Evolutionary conservation across 768 basidiomycete species (phyloP).

Genomic region (Amanita jacksonii): DNA sequence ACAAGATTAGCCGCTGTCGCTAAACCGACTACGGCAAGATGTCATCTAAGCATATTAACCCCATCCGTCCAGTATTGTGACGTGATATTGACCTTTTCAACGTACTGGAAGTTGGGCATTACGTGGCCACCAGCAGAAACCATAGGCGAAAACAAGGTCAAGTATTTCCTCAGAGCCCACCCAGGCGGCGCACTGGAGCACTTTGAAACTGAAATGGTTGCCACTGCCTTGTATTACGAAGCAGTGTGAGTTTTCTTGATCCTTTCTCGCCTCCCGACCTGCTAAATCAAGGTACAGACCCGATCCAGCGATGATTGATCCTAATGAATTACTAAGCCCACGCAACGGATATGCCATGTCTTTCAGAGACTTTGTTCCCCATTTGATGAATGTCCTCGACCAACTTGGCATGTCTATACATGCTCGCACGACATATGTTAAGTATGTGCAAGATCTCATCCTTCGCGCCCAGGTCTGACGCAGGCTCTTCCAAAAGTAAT

Average conservation of each 20-base stretch:
- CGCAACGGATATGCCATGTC: conserved; percentile 84
- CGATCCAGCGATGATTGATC: conserved; percentile 67
- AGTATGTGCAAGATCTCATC: conserved; percentile 34
- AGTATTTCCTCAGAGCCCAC: conserved; percentile 76
- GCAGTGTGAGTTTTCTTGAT: conserved; percentile 47
- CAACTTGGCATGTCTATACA: conserved; percentile 78
- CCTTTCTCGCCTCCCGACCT: conserved; percentile 1
- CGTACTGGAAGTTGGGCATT: conserved; percentile 63
- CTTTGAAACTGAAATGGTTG: conserved; percentile 72
- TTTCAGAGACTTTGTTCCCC: conserved; percentile 69
- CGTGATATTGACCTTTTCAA: conserved; percentile 59
- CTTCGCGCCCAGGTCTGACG: no score
- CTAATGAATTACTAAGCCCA: conserved; percentile 68
- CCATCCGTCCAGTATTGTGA: conserved; percentile 75
- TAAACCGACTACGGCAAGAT: conserved; percentile 68
- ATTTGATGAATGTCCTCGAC: conserved; percentile 74
- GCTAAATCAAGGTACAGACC: conserved; percentile 39
- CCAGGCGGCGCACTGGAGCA: conserved; percentile 84
- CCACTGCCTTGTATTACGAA: conserved; percentile 80
- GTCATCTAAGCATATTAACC: conserved; percentile 64
- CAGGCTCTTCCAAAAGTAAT: conserved; percentile 48
- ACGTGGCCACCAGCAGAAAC: conserved; percentile 76
- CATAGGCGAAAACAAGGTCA: conserved; percentile 60
- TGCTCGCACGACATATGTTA: conserved; percentile 75
- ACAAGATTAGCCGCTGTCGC: conserved; percentile 66